Evolutionary conservation across 129 eudicot species (phyloP).

Genomic region (Lactuca sativa): DNA sequence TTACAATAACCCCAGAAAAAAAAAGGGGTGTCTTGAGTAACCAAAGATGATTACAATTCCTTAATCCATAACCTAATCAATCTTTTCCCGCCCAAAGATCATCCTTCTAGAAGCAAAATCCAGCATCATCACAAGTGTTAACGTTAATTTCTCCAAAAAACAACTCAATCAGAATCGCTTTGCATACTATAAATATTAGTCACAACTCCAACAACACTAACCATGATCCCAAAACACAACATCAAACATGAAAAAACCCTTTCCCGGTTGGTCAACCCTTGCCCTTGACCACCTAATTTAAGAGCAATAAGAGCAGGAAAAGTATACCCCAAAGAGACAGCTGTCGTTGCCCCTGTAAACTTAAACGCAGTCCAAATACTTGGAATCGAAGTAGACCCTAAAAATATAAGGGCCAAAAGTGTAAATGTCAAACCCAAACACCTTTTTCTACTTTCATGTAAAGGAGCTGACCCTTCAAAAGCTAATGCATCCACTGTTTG

Average conservation of each 20-base stretch:
- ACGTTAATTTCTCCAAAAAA: conserved; percentile 7
- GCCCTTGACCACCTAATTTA: conserved; percentile 56
- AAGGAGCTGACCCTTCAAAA: conserved; percentile 57
- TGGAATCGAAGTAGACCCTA: conserved; percentile 77
- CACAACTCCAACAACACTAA: conserved; percentile 69
- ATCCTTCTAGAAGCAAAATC: conserved; percentile 3
- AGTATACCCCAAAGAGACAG: conserved; percentile 79
- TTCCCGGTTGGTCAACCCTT: conserved; percentile 48
- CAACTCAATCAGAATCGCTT: conserved; percentile 39
- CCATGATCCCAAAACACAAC: conserved; percentile 62
- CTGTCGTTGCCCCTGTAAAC: conserved; percentile 90
- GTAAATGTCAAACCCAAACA: conserved; percentile 51
- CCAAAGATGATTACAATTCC: background rate
- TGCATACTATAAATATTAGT: conserved; percentile 69
- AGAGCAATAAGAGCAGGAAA: conserved; percentile 82
- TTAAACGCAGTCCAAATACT: conserved; percentile 92
- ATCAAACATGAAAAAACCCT: conserved; percentile 63
- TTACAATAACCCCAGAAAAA: conserved; percentile 19
- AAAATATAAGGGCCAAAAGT: conserved; percentile 51
- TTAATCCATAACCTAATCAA: conserved; percentile 9
- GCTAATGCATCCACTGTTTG: conserved; percentile 71
- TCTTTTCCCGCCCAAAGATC: background rate
- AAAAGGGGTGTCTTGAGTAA: background rate
- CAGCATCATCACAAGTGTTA: conserved; percentile 1
- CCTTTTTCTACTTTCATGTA: conserved; percentile 64